Evolutionary conservation across 768 basidiomycete genomes (phyloP), one percentile per base, ranked within the genome.

Genomic region (Epithele typhae): DNA sequence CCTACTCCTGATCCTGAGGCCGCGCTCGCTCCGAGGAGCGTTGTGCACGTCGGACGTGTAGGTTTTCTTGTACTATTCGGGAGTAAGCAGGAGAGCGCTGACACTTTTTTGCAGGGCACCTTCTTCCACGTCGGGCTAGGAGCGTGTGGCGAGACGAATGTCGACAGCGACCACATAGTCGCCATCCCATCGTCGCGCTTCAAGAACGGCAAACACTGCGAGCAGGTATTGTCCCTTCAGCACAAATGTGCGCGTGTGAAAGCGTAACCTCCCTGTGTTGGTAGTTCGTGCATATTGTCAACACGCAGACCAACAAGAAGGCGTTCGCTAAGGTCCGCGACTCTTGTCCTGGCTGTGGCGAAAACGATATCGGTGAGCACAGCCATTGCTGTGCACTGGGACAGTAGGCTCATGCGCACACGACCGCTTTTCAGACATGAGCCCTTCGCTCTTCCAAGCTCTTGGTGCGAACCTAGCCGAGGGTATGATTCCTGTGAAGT

Each of bases 61-160:
- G 46, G 27, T 30, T 8, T 6, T 21, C 1, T 39, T 21, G 10
- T 21, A 24, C 15, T 17, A 8, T 11, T 15, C 23, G 5, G 18
- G 8, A 11, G 8, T 25, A 32, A 17, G 2, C 32, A 21, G 19
- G 42, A 18, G 19, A 12, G 11, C 3, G 9, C 24, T 33, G 6
- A 27, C 14, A 27, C 36, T 10, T 44, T 33, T 27, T 43, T 41
- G 32, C 37, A 87, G 84, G 84, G 77, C 24, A 87, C 84, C 18
- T 87, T 75, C 75, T 87, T 76, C 59, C 48, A 78, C 46, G 73
- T 72, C 34, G 78, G 64, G 21, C 55, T 69, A 12, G 85, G 83
- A 23, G 84, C 84, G 61, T 88, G 86, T 58, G 84, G 84, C 14
- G 52, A 70, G 25, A 40, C 37, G 39, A 75, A 84, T 57, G 60